A percentile compares a stretch with the other conserved stretches of the same genome.
Evolutionary conservation across 805 yeast species (phyloP).

Genomic region (Candida tibetensis): DNA sequence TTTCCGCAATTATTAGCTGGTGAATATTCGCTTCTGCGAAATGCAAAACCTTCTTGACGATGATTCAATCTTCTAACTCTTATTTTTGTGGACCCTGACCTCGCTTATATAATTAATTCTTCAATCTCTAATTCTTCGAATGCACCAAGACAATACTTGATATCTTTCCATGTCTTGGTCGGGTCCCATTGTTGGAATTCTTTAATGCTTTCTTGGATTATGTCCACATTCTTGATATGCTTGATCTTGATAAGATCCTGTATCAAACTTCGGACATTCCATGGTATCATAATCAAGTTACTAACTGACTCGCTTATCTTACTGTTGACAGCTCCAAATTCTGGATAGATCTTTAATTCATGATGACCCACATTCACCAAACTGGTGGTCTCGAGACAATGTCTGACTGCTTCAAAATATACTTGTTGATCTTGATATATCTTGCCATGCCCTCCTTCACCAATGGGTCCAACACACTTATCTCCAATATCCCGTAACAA

Average conservation of each 20-base stretch:
- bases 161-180: slow-evolving; percentile 29
- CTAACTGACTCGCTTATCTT: background rate
- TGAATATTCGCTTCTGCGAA: background rate
- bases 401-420: slow-evolving; percentile 28
- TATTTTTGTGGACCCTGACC: background rate
- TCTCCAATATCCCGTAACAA: slow-evolving; percentile 30
- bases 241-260: slow-evolving; percentile 32
- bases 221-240: slow-evolving; percentile 24
- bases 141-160: slow-evolving; percentile 32
- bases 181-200: slow-evolving; percentile 29
- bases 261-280: slow-evolving; percentile 38
- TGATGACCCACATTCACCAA: slow-evolving; percentile 14
- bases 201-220: slow-evolving; percentile 23
- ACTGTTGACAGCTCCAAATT: background rate
- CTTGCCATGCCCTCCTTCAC: slow-evolving; percentile 27
- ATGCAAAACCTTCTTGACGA: background rate
- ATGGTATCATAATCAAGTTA: slow-evolving; percentile 32
- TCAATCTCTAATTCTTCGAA: slow-evolving; percentile 23
- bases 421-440: slow-evolving; percentile 22
- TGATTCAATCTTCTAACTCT: background rate
- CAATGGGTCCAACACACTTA: slow-evolving; percentile 22
- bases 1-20: background rate
- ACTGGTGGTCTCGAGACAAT: slow-evolving; percentile 37
- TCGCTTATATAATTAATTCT: slow-evolving; percentile 1
- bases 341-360: slow-evolving; percentile 8